Base-by-base conservation (phyloP, 768 basidiomycete genomes). In the Collybia sordida region DNA sequence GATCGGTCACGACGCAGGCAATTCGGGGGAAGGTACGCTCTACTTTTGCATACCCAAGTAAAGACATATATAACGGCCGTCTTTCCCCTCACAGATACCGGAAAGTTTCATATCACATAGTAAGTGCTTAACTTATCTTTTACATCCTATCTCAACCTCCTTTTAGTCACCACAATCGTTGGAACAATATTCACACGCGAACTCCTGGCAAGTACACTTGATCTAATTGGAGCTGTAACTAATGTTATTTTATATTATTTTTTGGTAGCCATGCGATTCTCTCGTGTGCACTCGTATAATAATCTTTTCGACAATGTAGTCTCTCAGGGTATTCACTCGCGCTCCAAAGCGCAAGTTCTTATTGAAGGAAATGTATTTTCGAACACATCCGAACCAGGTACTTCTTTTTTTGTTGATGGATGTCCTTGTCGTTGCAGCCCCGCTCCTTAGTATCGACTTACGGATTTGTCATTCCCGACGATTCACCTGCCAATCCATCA, bases 401-500 rank as follows among this genome's bases (percentile, higher is more conserved):
- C 21, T 42, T 42, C 9, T 17, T 12, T 23, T 12, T 12, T 31
- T 31, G 31, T 11, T 3, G 31, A 14, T 14, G 14, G 22, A n/a
- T 19, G 24, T 7, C n/a, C 28, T 39, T 18, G 5, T 18, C n/a
- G 5, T 12, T 18, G 3, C 9, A 18, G n/a, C n/a, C n/a, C n/a
- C 15, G 14, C 17, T 49, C 8, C 22, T 11, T 27, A 59, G 54
- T 61, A 11, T 58, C 59, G 6, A 61, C 59, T 0, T 61, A 59
- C 39, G 59, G 59, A n/a, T 56, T 61, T 25, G 59, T 61, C 6
- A 61, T 61, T 22, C 59, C 59, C 25, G 59, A 61, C 36, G 59
- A 61, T 48, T 61, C 59, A 1, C 59, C 59, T 19, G 49, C 34
- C 4, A 45, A 56, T 22, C 59, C 59, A 1, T 35, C 41, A n/a